Evolutionary conservation across 768 basidiomycete genomes (phyloP).

Genomic region (Psilocybe azurescens): DNA sequence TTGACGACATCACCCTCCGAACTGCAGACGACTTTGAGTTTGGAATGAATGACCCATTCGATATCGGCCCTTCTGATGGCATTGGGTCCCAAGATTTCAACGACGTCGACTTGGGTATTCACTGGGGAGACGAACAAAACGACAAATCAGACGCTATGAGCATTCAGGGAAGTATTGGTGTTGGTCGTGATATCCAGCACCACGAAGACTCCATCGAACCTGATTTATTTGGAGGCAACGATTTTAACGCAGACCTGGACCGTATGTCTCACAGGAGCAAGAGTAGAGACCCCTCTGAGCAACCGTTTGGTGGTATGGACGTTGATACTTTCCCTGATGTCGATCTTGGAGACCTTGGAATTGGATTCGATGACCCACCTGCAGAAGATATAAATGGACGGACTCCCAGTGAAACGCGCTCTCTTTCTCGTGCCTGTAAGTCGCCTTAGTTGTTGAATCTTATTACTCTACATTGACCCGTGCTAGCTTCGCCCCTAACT

Average conservation of each 20-base stretch:
- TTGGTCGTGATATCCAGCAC: conserved; percentile 73
- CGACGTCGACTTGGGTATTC: conserved; percentile 76
- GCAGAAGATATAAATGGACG: conserved; percentile 43
- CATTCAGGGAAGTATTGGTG: conserved; percentile 67
- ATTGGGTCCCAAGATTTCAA: conserved; percentile 85
- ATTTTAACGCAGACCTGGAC: conserved; percentile 60
- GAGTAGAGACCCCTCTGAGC: conserved; percentile 70
- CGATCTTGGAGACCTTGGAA: conserved; percentile 64
- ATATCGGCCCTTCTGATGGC: conserved; percentile 79
- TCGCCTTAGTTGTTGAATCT: conserved; percentile 11
- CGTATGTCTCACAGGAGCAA: conserved; percentile 60
- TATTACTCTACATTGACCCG: neutral
- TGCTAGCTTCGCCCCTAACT: conserved; percentile 74
- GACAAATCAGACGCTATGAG: conserved; percentile 59
- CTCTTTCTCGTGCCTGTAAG: conserved; percentile 74
- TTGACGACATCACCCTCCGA: conserved; percentile 89
- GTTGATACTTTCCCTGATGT: conserved; percentile 62
- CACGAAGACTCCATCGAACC: conserved; percentile 66
- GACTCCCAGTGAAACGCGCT: conserved; percentile 64
- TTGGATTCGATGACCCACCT: conserved; percentile 67
- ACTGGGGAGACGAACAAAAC: conserved; percentile 67
- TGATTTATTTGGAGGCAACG: conserved; percentile 56
- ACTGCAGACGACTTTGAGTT: conserved; percentile 75
- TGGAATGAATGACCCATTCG: conserved; percentile 76
- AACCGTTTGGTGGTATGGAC: conserved; percentile 64